Conservation (phyloP, 352 stramenopile genomes). For the Pythium phragmitis region DNA sequence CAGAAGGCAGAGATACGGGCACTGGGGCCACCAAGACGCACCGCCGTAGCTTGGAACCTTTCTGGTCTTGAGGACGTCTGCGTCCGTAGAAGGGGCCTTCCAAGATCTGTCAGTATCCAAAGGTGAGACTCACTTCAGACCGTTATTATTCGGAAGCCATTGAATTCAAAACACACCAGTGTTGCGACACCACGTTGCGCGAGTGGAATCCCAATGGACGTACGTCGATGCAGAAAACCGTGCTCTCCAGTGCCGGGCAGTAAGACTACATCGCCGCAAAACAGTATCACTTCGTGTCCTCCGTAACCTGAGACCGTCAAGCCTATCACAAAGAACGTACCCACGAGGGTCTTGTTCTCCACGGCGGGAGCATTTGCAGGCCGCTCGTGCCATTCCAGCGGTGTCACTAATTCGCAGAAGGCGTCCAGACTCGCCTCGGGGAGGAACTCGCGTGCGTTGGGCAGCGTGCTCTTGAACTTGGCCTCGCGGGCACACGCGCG, state of each 20-base stretch:
- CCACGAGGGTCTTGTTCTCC: slow-evolving; percentile 21
- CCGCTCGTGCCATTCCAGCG: slow-evolving; percentile 39
- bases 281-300: not conserved
- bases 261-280: slow-evolving; percentile 38
- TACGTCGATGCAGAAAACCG: slow-evolving; percentile 69
- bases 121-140: not conserved
- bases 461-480: slow-evolving; percentile 59
- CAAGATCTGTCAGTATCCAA: slow-evolving; percentile 41
- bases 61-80: slow-evolving; percentile 59
- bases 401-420: slow-evolving; percentile 71
- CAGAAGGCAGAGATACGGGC: not conserved
- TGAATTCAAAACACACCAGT: slow-evolving; percentile 33
- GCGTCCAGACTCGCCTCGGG: slow-evolving; percentile 55
- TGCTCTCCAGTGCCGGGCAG: slow-evolving; percentile 76
- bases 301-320: not conserved
- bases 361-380: not conserved
- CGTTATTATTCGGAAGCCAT: not conserved
- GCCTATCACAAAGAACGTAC: not conserved
- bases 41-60: slow-evolving; percentile 72
- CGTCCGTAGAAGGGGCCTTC: slow-evolving; percentile 81
- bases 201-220: slow-evolving; percentile 62
- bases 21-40: slow-evolving; percentile 15
- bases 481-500: slow-evolving; percentile 50
- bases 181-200: slow-evolving; percentile 59
- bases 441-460: slow-evolving; percentile 53